Conservation (phyloP, 257 asterid species). For the Lavandula angustifolia region DNA sequence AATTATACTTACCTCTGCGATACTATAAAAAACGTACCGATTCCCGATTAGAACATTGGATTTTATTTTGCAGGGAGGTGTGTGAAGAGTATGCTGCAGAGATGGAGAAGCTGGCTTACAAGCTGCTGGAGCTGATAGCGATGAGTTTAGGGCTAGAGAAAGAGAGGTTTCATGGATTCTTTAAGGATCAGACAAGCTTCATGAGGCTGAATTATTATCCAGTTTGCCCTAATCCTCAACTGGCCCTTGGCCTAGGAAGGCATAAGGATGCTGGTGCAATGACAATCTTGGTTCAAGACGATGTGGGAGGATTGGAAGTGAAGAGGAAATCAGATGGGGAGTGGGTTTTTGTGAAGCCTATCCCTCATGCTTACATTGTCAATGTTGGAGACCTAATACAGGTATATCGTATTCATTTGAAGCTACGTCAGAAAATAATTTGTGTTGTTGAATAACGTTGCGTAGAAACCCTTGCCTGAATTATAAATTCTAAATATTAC, state of each 20-base stretch:
- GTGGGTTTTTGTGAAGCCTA: slow-evolving; percentile 70
- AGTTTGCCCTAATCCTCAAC: slow-evolving; percentile 60
- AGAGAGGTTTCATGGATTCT: slow-evolving; percentile 47
- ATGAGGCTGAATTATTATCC: slow-evolving; percentile 71
- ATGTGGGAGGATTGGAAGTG: slow-evolving; percentile 70
- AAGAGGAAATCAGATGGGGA: slow-evolving; percentile 64
- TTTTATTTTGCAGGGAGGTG: slow-evolving; percentile 5
- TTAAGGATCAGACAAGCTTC: slow-evolving; percentile 50
- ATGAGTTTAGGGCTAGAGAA: slow-evolving; percentile 53
- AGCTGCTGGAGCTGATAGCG: slow-evolving; percentile 53
- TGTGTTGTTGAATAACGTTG: too few relatives aligned
- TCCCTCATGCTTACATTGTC: slow-evolving; percentile 60
- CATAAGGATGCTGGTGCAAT: slow-evolving; percentile 67
- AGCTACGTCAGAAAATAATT: too few relatives aligned
- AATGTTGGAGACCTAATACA: slow-evolving; percentile 71
- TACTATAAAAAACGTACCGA: too few relatives aligned
- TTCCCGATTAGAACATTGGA: too few relatives aligned
- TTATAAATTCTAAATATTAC: too few relatives aligned
- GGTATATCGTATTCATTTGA: slow-evolving; percentile 32
- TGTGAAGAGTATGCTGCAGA: slow-evolving; percentile 55
- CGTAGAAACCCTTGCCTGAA: too few relatives aligned
- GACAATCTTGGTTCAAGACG: slow-evolving; percentile 66
- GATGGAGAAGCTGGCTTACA: slow-evolving; percentile 47
- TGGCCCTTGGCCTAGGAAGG: slow-evolving; percentile 71
- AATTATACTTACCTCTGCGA: too few relatives aligned